phyloP scores from a whole-genome alignment of 208 protist species.

The Leishmania mexicana region DNA sequence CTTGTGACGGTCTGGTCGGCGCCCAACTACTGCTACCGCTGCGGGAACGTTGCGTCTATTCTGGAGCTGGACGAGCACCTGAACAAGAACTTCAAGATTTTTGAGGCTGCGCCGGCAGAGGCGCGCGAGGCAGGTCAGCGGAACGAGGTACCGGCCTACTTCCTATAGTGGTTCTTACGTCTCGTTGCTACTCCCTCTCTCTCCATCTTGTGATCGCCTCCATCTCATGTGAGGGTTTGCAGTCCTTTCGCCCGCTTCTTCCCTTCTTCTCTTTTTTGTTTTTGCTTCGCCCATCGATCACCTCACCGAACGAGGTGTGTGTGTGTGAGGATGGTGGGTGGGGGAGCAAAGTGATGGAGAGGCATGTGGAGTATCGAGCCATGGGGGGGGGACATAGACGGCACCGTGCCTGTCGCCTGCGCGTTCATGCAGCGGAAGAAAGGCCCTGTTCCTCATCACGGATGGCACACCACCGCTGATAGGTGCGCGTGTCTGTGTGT shows the following conservation, averaged over 20 bases:
- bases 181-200: neutral
- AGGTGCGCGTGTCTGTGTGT: neutral
- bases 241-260: neutral
- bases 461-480: neutral
- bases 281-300: neutral
- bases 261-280: neutral
- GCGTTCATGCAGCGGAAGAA: neutral
- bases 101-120: constrained; percentile 97
- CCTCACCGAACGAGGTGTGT: neutral
- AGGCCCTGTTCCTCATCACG: neutral
- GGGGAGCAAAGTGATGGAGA: neutral
- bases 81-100: constrained; percentile 99
- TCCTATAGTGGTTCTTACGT: constrained; percentile 43
- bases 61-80: constrained; percentile 98
- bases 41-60: constrained; percentile 98
- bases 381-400: neutral
- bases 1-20: constrained; percentile 97
- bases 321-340: neutral
- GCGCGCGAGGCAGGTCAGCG: constrained; percentile 74
- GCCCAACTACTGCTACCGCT: constrained; percentile 97
- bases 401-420: neutral
- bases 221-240: neutral
- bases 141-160: constrained; percentile 79
- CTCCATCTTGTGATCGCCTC: neutral
- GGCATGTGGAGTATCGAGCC: neutral